Evolutionary conservation across 345 rosid species (phyloP).

Genomic region (Mercurialis annua): DNA sequence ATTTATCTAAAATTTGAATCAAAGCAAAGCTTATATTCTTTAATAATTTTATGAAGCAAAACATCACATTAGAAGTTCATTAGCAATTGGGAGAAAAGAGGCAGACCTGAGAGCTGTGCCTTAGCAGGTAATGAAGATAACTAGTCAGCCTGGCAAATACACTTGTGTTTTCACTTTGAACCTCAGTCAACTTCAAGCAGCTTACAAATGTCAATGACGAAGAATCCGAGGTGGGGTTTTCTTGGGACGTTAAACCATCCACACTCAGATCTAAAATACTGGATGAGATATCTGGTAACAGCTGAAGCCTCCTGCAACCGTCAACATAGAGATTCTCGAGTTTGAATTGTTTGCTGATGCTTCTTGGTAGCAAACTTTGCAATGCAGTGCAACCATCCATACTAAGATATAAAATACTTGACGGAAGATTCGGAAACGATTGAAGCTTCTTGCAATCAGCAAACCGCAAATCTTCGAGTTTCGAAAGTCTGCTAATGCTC

Average conservation of each 20-base stretch:
- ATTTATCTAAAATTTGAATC: too few species aligned
- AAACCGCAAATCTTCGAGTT: conserved; percentile 10
- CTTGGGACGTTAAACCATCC: conserved; percentile 6
- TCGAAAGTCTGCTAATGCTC: conserved; percentile 10
- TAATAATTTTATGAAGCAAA: too few species aligned
- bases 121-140: conserved; percentile 11
- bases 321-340: background rate
- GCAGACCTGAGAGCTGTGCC: conserved; percentile 10
- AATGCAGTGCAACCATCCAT: conserved; percentile 1
- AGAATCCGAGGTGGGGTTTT: background rate
- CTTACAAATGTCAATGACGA: background rate
- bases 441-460: conserved; percentile 12
- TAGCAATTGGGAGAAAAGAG: background rate
- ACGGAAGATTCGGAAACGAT: conserved; percentile 26
- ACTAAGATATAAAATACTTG: conserved; percentile 12
- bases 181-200: background rate
- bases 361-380: conserved; percentile 1
- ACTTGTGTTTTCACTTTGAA: background rate
- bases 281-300: background rate
- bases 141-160: background rate
- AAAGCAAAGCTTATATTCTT: too few species aligned
- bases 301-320: background rate
- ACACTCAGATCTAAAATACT: background rate
- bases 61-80: too few species aligned
- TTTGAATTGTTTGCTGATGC: conserved; percentile 1